These are phyloP conservation scores for Vigna unguiculata DNA, from an alignment of 306 rosid genomes.

Conservation along the genomic window DNA sequence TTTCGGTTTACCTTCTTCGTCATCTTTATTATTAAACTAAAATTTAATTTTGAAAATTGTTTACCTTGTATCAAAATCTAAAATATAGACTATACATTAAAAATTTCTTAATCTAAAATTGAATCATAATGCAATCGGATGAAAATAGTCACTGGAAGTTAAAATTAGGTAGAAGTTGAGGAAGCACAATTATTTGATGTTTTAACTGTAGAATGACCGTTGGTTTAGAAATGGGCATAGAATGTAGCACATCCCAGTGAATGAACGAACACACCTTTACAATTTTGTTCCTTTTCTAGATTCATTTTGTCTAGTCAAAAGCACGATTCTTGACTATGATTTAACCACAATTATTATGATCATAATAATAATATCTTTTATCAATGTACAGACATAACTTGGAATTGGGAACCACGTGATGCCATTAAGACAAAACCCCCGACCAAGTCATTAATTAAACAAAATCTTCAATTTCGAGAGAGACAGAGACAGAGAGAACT, in stretches of 20 bases:
- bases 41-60: neutral
- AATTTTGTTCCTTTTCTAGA: neutral
- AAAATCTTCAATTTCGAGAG: slow-evolving; percentile 58
- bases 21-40: neutral
- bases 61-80: neutral
- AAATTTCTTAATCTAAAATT: no score
- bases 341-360: slow-evolving; percentile 41
- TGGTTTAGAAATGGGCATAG: neutral
- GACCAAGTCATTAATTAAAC: slow-evolving; percentile 93
- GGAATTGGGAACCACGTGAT: slow-evolving; percentile 99
- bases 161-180: neutral
- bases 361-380: neutral
- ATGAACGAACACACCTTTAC: neutral
- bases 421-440: slow-evolving; percentile 95
- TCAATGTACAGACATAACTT: slow-evolving; percentile 68
- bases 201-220: neutral
- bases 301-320: slow-evolving; percentile 41
- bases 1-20: neutral
- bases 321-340: slow-evolving; percentile 45
- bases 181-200: neutral
- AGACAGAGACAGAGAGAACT: slow-evolving; percentile 37
- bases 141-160: neutral
- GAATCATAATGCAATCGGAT: no score
- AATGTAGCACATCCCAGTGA: neutral
- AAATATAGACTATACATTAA: neutral